phyloP scores from a whole-genome alignment of 805 yeast species.

The Lipomyces yamadae region DNA sequence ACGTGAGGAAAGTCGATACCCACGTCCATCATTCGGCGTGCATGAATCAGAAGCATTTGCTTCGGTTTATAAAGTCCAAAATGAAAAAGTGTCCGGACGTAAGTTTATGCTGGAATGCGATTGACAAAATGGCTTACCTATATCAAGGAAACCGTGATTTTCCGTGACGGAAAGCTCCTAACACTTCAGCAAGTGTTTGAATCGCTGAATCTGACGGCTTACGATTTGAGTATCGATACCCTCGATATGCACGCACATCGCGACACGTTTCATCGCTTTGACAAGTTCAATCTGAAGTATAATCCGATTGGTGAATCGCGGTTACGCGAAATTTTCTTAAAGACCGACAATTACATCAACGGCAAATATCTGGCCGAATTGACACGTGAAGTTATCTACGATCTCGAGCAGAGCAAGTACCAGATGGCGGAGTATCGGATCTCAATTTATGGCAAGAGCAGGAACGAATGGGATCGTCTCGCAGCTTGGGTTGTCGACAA shows the following conservation, averaged over 20 bases:
- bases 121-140: not conserved
- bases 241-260: slow-evolving; percentile 99
- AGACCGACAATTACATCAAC: slow-evolving; percentile 89
- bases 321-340: slow-evolving; percentile 90
- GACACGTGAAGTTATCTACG: slow-evolving; percentile 89
- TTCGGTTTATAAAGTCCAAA: slow-evolving; percentile 93
- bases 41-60: slow-evolving; percentile 96
- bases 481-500: slow-evolving; percentile 96
- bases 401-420: slow-evolving; percentile 91
- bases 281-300: slow-evolving; percentile 94
- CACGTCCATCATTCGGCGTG: slow-evolving; percentile 99
- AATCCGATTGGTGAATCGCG: slow-evolving; percentile 99
- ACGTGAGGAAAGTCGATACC: slow-evolving; percentile 95
- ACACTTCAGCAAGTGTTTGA: slow-evolving; percentile 89
- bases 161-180: slow-evolving; percentile 87
- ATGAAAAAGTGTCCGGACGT: slow-evolving; percentile 76
- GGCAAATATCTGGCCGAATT: slow-evolving; percentile 92
- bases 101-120: not conserved
- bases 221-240: slow-evolving; percentile 94
- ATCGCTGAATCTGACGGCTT: slow-evolving; percentile 88
- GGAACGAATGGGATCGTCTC: slow-evolving; percentile 92
- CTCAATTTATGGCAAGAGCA: slow-evolving; percentile 87
- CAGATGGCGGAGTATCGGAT: slow-evolving; percentile 98
- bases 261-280: slow-evolving; percentile 97
- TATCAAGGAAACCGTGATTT: slow-evolving; percentile 77